Evolutionary conservation across 129 eudicot genomes (phyloP).

Genomic region (Flaveria bidentis): DNA sequence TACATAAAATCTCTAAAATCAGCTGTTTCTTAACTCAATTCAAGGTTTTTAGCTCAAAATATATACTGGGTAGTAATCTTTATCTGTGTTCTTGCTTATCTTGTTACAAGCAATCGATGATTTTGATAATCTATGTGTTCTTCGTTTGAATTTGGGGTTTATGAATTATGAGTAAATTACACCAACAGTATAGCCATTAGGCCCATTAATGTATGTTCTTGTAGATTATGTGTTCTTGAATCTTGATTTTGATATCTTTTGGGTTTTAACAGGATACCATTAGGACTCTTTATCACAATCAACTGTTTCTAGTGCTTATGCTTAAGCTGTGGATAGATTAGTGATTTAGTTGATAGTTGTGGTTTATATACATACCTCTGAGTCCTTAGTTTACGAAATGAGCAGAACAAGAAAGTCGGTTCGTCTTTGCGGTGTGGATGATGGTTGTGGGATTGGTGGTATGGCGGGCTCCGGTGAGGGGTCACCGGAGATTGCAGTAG

Average conservation of each 20-base stretch:
- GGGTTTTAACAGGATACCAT: background rate
- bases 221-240: background rate
- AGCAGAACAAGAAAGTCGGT: constrained; percentile 55
- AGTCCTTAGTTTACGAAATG: constrained; percentile 38
- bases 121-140: no score
- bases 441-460: constrained; percentile 30
- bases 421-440: constrained; percentile 27
- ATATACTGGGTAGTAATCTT: background rate
- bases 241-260: background rate
- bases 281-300: background rate
- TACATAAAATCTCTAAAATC: constrained; percentile 16
- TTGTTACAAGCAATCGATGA: no score
- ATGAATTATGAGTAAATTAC: background rate
- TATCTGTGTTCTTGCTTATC: background rate
- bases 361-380: background rate
- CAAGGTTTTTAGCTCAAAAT: background rate
- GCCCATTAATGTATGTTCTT: no score
- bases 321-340: no score
- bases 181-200: no score
- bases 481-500: constrained; percentile 55
- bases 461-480: constrained; percentile 33
- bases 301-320: background rate
- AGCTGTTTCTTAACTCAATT: constrained; percentile 10
- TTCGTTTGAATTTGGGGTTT: background rate
- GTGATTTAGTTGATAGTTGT: no score